These are phyloP conservation scores for Fraxinus cuspidata DNA, from an alignment of 257 asterid species.

Conservation along the genomic window DNA sequence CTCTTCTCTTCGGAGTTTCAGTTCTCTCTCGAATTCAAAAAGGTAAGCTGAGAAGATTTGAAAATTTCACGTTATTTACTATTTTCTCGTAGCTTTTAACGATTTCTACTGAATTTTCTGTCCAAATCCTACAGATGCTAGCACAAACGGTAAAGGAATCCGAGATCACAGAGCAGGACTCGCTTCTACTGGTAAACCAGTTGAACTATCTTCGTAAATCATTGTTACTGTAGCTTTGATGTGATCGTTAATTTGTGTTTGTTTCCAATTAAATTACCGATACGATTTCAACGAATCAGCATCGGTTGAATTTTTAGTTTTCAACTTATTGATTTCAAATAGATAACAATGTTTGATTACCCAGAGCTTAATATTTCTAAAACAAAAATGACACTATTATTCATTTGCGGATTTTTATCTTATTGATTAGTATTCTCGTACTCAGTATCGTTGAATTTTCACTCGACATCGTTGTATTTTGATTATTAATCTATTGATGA, in stretches of 20 bases:
- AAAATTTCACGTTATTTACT: background rate
- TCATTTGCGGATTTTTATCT: background rate
- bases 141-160: constrained; percentile 85
- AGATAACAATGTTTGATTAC: background rate
- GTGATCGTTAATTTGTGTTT: background rate
- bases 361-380: background rate
- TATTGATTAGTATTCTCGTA: background rate
- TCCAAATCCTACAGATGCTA: constrained; percentile 25
- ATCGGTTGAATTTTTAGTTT: background rate
- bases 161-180: constrained; percentile 96
- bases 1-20: background rate
- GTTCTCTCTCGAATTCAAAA: too few relatives aligned
- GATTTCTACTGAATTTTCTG: constrained; percentile 13
- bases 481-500: background rate
- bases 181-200: constrained; percentile 71
- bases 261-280: constrained; percentile 3
- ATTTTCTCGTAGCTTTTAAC: background rate
- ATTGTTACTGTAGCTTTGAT: background rate
- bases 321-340: background rate
- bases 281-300: background rate
- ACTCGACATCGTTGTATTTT: background rate
- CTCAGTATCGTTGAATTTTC: background rate
- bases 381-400: background rate
- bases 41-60: constrained; percentile 41
- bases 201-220: background rate